These are phyloP conservation scores for Ophiostoma perfectum DNA, from an alignment of 2,329 filamentous ascomycete genomes.

Conservation along the genomic window DNA sequence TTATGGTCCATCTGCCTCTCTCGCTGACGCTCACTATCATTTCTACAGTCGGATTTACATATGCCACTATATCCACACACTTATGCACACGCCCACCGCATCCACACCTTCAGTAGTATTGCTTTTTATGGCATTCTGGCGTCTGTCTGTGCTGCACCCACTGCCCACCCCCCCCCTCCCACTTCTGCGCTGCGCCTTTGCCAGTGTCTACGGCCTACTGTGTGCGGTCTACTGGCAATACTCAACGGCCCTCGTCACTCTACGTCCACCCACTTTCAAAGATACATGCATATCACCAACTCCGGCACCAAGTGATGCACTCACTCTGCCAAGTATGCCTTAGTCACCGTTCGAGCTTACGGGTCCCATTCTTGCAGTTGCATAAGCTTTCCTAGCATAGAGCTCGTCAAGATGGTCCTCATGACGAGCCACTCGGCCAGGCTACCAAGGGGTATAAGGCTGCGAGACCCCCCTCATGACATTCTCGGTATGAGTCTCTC, in stretches of 20 bases:
- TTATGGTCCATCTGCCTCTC: conserved; percentile 10
- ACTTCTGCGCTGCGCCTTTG: conserved; percentile 14
- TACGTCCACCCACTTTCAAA: background rate
- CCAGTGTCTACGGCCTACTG: background rate
- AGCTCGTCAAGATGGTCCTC: conserved; percentile 28
- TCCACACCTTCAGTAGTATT: conserved; percentile 15
- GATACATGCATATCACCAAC: background rate
- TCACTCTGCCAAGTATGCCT: conserved; percentile 24
- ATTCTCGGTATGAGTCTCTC: conserved; percentile 30
- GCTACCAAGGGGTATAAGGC: conserved; percentile 48
- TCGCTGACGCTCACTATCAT: conserved; percentile 4
- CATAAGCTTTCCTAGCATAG: conserved; percentile 25
- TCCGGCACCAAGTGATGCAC: background rate
- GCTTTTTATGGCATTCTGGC: background rate
- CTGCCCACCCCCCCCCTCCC: conserved; percentile 9
- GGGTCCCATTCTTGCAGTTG: conserved; percentile 13
- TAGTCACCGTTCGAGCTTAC: conserved; percentile 25
- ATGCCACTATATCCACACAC: conserved; percentile 13
- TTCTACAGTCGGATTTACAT: background rate
- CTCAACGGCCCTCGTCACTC: conserved; percentile 3
- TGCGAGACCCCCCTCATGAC: conserved; percentile 40
- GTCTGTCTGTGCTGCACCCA: background rate
- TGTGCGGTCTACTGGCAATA: background rate
- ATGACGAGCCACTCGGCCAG: conserved; percentile 33
- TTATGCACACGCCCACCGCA: conserved; percentile 23